Evolutionary conservation across 2,329 filamentous ascomycete species (phyloP), one percentile per base, ranked within the genome.

Genomic region (Calycina herbarum): DNA sequence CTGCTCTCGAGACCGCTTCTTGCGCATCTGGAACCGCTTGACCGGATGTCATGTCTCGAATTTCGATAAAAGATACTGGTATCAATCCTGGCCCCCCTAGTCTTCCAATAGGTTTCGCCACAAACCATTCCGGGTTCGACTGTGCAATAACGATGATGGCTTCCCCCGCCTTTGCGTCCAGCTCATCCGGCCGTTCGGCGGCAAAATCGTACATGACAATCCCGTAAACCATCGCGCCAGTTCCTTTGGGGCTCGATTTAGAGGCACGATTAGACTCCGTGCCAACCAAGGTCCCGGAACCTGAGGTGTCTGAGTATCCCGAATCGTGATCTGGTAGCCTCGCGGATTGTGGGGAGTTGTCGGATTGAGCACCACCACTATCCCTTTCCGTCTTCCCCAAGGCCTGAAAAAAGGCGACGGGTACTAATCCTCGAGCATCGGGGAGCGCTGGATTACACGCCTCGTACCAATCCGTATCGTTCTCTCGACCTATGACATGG

Each of bases 51-150:
- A 97, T 97, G 77, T 98, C 95, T 76, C 93, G 86, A 72, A 99
- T 94, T 79, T 99, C 93, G 72, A 99, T 92, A 77, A 97, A 98
- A 0, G 94, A 96, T 38, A 98, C 94, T 1, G 95, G 95, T 70
- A 99, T 98, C 73, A 99, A 80, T 51, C 95, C 95, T 0, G 95
- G 95, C 0, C 95, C 95, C 56, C 95, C 95, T n/a, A 99, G 83
- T 70, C 95, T 86, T 68, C 94, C 94, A 76, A 99, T 99, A n/a
- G 95, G 95, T 79, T 99, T 99, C 61, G 95, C 95, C 68, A 99
- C 94, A 75, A 98, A 98, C 95, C 95, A 99, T 79, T 99, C 95
- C 5, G 94, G 93, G 75, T 98, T 98, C 6, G 94, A 98, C 78
- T 98, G 95, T 57, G 95, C 95, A 76, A 98, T 98, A 63, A 99